Evolutionary conservation across 352 stramenopile species (phyloP).

Genomic region (Pythium guiyangense): DNA sequence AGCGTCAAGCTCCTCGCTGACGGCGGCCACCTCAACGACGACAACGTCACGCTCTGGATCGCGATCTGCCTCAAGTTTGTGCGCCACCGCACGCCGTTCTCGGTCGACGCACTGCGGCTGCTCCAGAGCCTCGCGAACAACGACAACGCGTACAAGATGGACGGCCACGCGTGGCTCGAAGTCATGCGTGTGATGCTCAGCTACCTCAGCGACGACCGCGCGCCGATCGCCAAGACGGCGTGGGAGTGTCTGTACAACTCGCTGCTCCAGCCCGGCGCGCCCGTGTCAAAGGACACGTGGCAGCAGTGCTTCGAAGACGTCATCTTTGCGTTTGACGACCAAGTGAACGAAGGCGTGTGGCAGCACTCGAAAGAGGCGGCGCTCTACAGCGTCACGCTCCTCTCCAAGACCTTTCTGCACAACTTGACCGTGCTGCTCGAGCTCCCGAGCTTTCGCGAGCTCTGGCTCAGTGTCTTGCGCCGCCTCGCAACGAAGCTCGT

Average conservation of each 20-base stretch:
- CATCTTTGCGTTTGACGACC: constrained; percentile 86
- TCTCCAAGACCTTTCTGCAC: constrained; percentile 89
- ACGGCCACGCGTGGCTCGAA: constrained; percentile 70
- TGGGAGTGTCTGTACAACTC: constrained; percentile 86
- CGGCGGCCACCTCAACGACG: constrained; percentile 62
- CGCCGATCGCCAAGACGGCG: constrained; percentile 70
- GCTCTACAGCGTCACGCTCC: constrained; percentile 77
- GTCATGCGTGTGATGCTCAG: constrained; percentile 85
- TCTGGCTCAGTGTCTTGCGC: constrained; percentile 77
- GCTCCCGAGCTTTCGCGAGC: constrained; percentile 51
- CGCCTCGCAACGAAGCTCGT: constrained; percentile 72
- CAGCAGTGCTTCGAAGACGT: constrained; percentile 83
- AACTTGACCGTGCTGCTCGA: constrained; percentile 72
- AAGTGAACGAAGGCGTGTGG: constrained; percentile 56
- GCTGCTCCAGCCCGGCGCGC: constrained; percentile 62
- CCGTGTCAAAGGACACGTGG: constrained; percentile 72
- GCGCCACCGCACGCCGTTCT: constrained; percentile 71
- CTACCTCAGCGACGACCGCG: constrained; percentile 77
- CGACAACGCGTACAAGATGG: constrained; percentile 70
- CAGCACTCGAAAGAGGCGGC: constrained; percentile 54
- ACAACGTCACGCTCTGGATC: constrained; percentile 83
- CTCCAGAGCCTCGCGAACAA: constrained; percentile 72
- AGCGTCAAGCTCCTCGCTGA: constrained; percentile 69
- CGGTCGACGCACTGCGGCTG: constrained; percentile 68
- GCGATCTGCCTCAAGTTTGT: constrained; percentile 75